Evolutionary conservation across 129 eudicot species (phyloP).

Genomic region (Gnaphalium uliginosum): DNA sequence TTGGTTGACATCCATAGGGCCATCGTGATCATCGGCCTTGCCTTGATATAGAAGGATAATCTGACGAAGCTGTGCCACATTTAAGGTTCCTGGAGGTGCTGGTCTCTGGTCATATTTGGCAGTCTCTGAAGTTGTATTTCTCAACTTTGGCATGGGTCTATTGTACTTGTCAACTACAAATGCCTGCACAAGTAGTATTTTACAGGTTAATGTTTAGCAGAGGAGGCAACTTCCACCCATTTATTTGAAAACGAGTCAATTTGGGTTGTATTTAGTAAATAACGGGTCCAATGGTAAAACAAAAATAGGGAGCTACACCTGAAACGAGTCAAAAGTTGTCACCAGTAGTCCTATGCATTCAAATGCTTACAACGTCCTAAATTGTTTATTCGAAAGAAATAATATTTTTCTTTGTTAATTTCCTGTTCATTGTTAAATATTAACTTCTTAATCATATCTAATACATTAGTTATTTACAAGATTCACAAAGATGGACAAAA

Average conservation of each 20-base stretch:
- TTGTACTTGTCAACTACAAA: slow-evolving; percentile 69
- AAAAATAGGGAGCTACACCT: not conserved
- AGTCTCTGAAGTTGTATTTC: slow-evolving; percentile 69
- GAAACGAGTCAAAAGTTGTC: too few relatives aligned
- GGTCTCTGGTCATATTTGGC: slow-evolving; percentile 65
- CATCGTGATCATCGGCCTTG: slow-evolving; percentile 66
- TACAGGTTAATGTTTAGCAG: not conserved
- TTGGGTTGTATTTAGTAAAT: not conserved
- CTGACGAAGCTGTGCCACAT: slow-evolving; percentile 77
- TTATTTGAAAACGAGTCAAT: too few relatives aligned
- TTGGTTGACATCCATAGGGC: slow-evolving; percentile 65
- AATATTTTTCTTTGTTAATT: too few relatives aligned
- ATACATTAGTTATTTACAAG: not conserved
- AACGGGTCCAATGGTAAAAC: not conserved
- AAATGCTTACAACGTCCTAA: not conserved
- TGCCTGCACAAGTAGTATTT: slow-evolving; percentile 48
- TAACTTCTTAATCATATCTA: not conserved
- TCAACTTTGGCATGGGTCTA: slow-evolving; percentile 79
- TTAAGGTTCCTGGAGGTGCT: slow-evolving; percentile 76
- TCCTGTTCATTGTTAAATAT: too few relatives aligned
- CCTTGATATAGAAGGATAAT: slow-evolving; percentile 80
- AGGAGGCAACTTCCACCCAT: not conserved
- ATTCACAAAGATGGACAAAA: too few relatives aligned
- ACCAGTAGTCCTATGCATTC: not conserved
- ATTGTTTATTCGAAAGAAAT: too few relatives aligned